These are phyloP conservation scores for Linum trigynum DNA, from an alignment of 345 rosid genomes.

Conservation along the genomic window DNA sequence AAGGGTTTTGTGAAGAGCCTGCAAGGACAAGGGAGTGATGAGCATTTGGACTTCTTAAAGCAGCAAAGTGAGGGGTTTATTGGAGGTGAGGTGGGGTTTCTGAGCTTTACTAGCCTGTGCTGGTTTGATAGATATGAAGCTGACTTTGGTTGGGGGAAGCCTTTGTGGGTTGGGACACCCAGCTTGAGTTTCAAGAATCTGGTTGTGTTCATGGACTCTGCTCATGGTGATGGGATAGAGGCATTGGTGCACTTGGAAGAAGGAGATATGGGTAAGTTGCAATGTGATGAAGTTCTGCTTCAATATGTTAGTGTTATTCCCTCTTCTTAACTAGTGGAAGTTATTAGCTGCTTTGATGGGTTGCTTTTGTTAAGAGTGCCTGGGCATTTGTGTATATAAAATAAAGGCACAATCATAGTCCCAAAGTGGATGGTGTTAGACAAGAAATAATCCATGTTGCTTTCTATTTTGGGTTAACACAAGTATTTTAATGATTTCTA, in stretches of 20 bases:
- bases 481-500: no score
- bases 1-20: slow-evolving; percentile 18
- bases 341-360: no score
- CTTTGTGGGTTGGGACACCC: background rate
- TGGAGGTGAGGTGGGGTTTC: slow-evolving; percentile 17
- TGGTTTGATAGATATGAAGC: slow-evolving; percentile 32
- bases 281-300: background rate
- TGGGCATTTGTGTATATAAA: no score
- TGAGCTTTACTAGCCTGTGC: slow-evolving; percentile 32
- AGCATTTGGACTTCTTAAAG: slow-evolving; percentile 12
- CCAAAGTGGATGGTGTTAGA: no score
- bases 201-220: slow-evolving; percentile 32
- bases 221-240: slow-evolving; percentile 27
- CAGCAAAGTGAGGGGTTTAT: slow-evolving; percentile 5
- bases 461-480: no score
- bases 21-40: slow-evolving; percentile 1
- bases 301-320: background rate
- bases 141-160: slow-evolving; percentile 34
- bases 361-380: no score
- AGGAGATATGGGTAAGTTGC: background rate
- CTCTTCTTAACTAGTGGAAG: background rate
- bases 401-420: no score
- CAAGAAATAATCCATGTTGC: no score
- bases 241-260: background rate
- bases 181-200: slow-evolving; percentile 25